Base-by-base conservation (phyloP, 2,329 filamentous ascomycete species). In the Madurella fahalii region DNA sequence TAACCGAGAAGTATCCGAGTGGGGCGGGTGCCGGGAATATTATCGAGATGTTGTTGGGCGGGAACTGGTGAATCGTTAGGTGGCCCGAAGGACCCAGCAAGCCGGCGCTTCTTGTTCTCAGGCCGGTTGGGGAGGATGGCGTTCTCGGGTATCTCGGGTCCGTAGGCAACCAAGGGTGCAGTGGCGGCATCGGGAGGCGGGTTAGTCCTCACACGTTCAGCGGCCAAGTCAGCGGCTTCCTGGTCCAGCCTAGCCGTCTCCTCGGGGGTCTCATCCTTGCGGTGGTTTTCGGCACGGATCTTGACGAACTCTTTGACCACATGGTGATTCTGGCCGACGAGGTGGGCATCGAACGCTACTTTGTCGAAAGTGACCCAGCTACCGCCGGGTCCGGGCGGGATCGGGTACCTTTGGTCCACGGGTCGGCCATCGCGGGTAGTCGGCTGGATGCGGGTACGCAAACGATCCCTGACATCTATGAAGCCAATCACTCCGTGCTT, bases 291-390 rank as follows among this genome's bases (percentile, higher is more conserved):
- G 1, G 71, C 67, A 5, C 80, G 76, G 25, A 84, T 68, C 58
- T 80, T 80, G 47, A 85, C 81, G 54, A 82, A 86, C 62, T 85
- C 82, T 62, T 85, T 85, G 32, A 86, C 68, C 32, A 83, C 76
- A 30, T 78, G 74, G 46, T 84, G 77, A 49, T 81, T 77, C 4
- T 84, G 69, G 2, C 76, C 75, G 13, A 80, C 70, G 0, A 86
- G 76, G 54, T 84, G 80, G 8, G 76, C 66, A 2, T 79, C 77
- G 61, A 85, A 85, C 18, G 83, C 76, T 31, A 85, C 75, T 17
- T 79, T 74, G 54, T 83, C 79, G 60, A 85, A 85, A 0, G 81
- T 84, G 20, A 85, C 81, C 82, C 82, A 85, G 64, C 81, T 84
- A 50, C 80, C 82, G 18, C 82, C 82, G 1, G 81, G 79, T 0